A percentile compares a stretch with the other conserved stretches of the same genome.
Conservation (phyloP, 441 rosid species). For the Corymbia citriodora region DNA sequence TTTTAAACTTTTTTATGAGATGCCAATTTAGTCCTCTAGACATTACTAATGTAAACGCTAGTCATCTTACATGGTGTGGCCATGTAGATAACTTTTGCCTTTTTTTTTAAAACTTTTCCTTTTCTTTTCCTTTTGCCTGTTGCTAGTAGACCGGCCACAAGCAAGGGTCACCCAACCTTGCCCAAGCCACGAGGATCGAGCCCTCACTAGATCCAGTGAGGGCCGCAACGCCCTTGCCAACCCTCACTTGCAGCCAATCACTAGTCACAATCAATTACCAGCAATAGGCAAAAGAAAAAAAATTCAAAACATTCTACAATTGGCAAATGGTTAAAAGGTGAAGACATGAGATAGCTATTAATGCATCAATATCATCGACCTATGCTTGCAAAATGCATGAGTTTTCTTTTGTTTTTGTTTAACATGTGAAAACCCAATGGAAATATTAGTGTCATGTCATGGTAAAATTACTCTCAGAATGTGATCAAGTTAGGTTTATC, state of each 20-base stretch:
- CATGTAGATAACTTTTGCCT: no score
- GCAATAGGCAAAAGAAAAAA: background rate
- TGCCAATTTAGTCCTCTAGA: no score
- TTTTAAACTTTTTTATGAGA: no score
- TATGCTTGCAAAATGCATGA: background rate
- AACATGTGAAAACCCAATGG: background rate
- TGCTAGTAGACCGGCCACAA: background rate
- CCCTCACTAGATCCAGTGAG: background rate
- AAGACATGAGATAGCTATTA: background rate
- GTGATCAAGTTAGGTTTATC: background rate
- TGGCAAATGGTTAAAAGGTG: background rate
- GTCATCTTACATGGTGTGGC: no score
- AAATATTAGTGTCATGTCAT: background rate
- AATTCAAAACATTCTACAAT: no score
- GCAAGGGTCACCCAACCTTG: background rate
- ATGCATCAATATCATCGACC: background rate
- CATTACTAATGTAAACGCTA: no score
- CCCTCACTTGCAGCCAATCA: background rate
- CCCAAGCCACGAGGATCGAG: background rate
- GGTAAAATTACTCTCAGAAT: background rate
- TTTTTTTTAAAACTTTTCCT: no score
- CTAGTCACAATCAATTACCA: background rate
- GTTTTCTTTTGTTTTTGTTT: background rate
- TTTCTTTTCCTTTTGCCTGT: no score
- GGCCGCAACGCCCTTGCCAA: background rate